Evolutionary conservation across 2,329 filamentous ascomycete species (phyloP).

Genomic region (Xylariales sp.): DNA sequence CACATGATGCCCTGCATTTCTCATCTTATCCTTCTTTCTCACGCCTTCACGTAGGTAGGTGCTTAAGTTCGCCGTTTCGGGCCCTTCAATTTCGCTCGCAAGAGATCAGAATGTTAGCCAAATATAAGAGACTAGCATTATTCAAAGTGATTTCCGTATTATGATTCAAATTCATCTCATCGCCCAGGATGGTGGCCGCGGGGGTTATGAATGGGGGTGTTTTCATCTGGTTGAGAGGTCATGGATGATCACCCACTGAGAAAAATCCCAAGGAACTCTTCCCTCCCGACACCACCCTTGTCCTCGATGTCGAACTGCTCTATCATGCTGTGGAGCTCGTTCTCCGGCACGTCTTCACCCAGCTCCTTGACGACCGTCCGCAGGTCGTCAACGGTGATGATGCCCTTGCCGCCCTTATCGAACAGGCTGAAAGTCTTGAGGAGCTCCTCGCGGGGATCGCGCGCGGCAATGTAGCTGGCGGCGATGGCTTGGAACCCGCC

Average conservation of each 20-base stretch:
- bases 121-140: too few species aligned
- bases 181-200: too few species aligned
- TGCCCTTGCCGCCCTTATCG: slow-evolving; percentile 86
- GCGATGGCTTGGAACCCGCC: slow-evolving; percentile 71
- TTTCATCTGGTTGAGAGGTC: too few species aligned
- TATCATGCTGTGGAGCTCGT: slow-evolving; percentile 93
- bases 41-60: too few species aligned
- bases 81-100: too few species aligned
- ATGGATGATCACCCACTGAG: slow-evolving; percentile 24
- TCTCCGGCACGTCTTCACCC: slow-evolving; percentile 87
- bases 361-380: slow-evolving; percentile 83
- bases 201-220: too few species aligned
- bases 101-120: too few species aligned
- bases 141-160: too few species aligned
- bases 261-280: slow-evolving; percentile 63
- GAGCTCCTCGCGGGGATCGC: slow-evolving; percentile 89
- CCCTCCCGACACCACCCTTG: slow-evolving; percentile 71
- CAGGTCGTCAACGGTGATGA: slow-evolving; percentile 85
- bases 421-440: slow-evolving; percentile 89
- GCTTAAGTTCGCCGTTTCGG: too few species aligned
- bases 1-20: too few species aligned
- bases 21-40: too few species aligned
- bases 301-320: slow-evolving; percentile 96
- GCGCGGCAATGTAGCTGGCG: slow-evolving; percentile 71
- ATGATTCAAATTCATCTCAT: too few species aligned